These are phyloP conservation scores for Beauveria brongniartii DNA, from an alignment of 2,329 filamentous ascomycete species.

Conservation along the genomic window DNA sequence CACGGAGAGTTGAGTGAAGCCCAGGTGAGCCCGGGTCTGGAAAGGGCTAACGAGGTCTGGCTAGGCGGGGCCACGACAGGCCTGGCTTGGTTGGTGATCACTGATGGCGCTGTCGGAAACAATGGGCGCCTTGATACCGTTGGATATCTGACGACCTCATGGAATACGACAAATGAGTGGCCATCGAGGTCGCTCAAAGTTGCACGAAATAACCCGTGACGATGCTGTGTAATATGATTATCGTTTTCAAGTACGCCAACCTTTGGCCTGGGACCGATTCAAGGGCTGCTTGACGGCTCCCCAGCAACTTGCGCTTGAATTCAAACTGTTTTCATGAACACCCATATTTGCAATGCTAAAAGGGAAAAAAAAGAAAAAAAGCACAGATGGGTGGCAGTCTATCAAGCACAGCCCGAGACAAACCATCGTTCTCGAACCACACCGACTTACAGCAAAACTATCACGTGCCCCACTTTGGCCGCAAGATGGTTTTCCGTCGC, in stretches of 20 bases:
- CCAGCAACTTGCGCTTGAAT: not conserved
- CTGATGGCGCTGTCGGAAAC: not conserved
- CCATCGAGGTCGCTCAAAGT: not conserved
- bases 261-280: not conserved
- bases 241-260: not conserved
- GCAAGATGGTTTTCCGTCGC: not conserved
- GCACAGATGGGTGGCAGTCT: too few species aligned
- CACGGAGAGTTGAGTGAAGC: not conserved
- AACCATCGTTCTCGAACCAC: not conserved
- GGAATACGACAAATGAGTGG: not conserved
- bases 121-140: not conserved
- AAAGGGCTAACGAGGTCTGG: not conserved
- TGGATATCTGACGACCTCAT: not conserved
- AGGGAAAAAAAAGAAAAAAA: not conserved
- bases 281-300: not conserved
- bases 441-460: not conserved
- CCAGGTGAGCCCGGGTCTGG: conserved; percentile 4
- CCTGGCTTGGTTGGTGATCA: not conserved
- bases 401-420: too few species aligned
- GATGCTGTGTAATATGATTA: not conserved
- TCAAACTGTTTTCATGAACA: not conserved
- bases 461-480: conserved; percentile 6
- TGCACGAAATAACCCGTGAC: not conserved
- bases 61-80: not conserved
- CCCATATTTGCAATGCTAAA: not conserved